These are phyloP conservation scores for Malassezia yamatoensis DNA, from an alignment of 1,284 basidiomycete species.

Conservation along the genomic window DNA sequence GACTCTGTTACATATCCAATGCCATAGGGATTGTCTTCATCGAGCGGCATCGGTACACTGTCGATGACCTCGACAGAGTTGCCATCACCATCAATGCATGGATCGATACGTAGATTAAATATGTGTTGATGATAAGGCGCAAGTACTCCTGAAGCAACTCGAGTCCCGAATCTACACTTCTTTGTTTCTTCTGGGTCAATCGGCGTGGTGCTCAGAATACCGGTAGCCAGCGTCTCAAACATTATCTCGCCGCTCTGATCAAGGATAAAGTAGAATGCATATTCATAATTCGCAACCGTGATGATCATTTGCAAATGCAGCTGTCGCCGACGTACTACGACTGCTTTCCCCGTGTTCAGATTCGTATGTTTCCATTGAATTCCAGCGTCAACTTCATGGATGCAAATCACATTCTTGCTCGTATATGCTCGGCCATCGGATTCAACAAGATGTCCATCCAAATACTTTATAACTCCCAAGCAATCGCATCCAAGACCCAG, in stretches of 20 bases:
- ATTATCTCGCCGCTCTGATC: constrained; percentile 65
- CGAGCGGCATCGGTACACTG: constrained; percentile 44
- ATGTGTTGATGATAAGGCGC: constrained; percentile 86
- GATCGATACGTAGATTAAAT: constrained; percentile 68
- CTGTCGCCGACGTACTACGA: constrained; percentile 67
- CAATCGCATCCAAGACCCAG: constrained; percentile 52
- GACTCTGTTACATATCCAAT: constrained; percentile 48
- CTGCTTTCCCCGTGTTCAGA: constrained; percentile 65
- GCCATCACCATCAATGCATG: constrained; percentile 78
- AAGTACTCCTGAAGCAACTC: constrained; percentile 71
- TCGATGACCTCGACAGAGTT: constrained; percentile 59
- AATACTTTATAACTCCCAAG: constrained; percentile 48
- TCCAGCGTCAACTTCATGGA: constrained; percentile 79
- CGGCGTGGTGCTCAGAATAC: constrained; percentile 56
- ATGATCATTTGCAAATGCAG: constrained; percentile 78
- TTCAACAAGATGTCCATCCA: constrained; percentile 45
- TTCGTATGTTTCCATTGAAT: constrained; percentile 57
- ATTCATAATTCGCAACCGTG: constrained; percentile 77
- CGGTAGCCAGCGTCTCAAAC: constrained; percentile 70
- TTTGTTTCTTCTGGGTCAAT: constrained; percentile 54
- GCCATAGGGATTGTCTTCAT: constrained; percentile 43
- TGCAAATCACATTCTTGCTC: constrained; percentile 65
- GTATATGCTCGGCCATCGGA: constrained; percentile 32
- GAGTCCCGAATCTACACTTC: constrained; percentile 56
- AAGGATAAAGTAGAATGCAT: constrained; percentile 70